Conservation (phyloP, 192 early-diverging fungal species). For the Coemansia sp. region DNA sequence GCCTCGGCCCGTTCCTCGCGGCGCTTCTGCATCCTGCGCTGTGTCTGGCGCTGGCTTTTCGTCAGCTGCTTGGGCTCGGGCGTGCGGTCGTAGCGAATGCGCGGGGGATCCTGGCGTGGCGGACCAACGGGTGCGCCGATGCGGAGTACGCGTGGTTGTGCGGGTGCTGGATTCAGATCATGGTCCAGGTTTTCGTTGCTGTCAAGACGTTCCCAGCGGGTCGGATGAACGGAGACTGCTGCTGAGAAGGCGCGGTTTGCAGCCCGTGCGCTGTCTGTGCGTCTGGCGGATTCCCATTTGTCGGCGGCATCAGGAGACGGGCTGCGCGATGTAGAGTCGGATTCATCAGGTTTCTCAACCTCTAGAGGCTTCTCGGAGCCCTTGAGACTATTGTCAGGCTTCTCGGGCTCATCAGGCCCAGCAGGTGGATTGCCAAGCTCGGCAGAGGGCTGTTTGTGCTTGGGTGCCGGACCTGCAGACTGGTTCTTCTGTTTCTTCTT, state of each 20-base stretch:
- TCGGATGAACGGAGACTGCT: slow-evolving; percentile 33
- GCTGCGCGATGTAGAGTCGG: neutral
- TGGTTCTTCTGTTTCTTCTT: slow-evolving; percentile 3
- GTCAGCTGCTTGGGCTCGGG: slow-evolving; percentile 46
- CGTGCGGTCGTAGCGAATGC: slow-evolving; percentile 1
- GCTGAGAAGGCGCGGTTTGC: neutral
- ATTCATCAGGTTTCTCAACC: neutral
- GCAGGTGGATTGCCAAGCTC: neutral
- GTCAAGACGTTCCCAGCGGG: slow-evolving; percentile 24
- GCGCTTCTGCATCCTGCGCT: slow-evolving; percentile 55
- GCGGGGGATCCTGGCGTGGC: slow-evolving; percentile 8
- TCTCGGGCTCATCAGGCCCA: no score
- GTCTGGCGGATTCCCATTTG: slow-evolving; percentile 27
- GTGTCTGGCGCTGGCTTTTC: slow-evolving; percentile 67
- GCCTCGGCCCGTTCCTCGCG: slow-evolving; percentile 58
- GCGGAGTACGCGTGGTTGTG: slow-evolving; percentile 27
- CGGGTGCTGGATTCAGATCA: slow-evolving; percentile 1
- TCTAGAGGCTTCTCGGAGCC: no score
- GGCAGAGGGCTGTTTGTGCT: neutral
- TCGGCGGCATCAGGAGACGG: slow-evolving; percentile 1
- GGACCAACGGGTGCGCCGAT: slow-evolving; percentile 36
- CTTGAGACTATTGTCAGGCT: no score
- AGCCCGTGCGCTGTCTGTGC: slow-evolving; percentile 9
- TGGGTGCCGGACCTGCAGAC: neutral
- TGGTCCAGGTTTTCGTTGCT: slow-evolving; percentile 21